Percentiles rank a stretch among this genome's conserved stretches.
phyloP scores from a whole-genome alignment of 2,329 filamentous ascomycete genomes.

The Purpureocillium lavendulum region DNA sequence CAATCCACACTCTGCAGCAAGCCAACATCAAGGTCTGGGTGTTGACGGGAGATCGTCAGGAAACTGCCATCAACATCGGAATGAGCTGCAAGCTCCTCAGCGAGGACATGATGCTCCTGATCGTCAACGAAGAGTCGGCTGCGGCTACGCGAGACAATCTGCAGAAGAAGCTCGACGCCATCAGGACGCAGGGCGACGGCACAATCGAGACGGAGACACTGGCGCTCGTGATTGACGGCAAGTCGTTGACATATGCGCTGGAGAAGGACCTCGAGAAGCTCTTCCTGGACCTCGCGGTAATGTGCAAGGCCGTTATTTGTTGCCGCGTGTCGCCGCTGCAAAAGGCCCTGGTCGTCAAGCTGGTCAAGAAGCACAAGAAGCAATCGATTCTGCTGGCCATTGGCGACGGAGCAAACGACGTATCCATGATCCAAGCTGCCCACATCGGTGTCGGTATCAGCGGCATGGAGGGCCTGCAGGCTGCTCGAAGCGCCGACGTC shows the following conservation, averaged over 20 bases:
- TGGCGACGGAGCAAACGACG: conserved; percentile 95
- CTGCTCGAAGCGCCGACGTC: conserved; percentile 90
- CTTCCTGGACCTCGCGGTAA: conserved; percentile 85
- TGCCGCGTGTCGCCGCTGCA: conserved; percentile 94
- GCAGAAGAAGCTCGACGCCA: conserved; percentile 86
- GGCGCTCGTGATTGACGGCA: conserved; percentile 91
- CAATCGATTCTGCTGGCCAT: conserved; percentile 91
- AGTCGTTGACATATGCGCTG: conserved; percentile 85
- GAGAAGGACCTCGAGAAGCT: conserved; percentile 90
- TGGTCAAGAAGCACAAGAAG: conserved; percentile 86
- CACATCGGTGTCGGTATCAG: conserved; percentile 98
- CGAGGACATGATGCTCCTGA: conserved; percentile 96
- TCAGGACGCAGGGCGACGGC: conserved; percentile 71
- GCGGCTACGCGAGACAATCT: conserved; percentile 78
- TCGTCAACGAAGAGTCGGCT: conserved; percentile 84
- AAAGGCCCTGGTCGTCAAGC: conserved; percentile 94
- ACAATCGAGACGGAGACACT: conserved; percentile 76
- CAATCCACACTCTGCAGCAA: conserved; percentile 92
- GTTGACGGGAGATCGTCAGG: conserved; percentile 91
- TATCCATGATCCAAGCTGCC: conserved; percentile 99
- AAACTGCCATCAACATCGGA: conserved; percentile 98
- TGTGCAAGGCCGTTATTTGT: conserved; percentile 99
- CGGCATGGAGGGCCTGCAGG: conserved; percentile 92
- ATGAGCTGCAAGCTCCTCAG: conserved; percentile 99
- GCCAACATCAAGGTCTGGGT: conserved; percentile 99